Conservation (phyloP, 2,329 filamentous ascomycete species). For the Magnaporthiopsis rhizophila region DNA sequence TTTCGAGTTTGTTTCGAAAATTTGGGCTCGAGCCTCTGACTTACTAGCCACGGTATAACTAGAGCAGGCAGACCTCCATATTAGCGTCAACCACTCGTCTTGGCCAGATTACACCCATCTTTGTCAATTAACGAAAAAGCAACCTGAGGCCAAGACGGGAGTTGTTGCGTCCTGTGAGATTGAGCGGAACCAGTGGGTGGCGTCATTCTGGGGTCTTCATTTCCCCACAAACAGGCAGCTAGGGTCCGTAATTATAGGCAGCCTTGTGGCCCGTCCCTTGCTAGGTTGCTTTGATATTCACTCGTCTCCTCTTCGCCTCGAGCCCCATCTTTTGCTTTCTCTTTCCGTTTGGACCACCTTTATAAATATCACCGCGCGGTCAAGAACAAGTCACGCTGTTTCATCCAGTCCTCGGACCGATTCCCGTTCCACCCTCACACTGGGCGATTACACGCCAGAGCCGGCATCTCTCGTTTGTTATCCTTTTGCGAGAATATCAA, state of each 20-base stretch:
- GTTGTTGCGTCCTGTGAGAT: not conserved
- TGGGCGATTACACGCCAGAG: not conserved
- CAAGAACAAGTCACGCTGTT: not conserved
- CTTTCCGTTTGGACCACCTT: not conserved
- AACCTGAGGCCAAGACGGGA: not conserved
- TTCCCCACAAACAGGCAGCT: not conserved
- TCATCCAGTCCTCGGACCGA: not conserved
- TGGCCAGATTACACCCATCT: too few relatives aligned
- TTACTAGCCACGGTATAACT: too few relatives aligned
- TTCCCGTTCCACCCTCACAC: not conserved
- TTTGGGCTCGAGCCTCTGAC: too few relatives aligned
- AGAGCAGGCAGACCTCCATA: too few relatives aligned
- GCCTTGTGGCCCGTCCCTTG: not conserved
- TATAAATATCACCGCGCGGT: not conserved
- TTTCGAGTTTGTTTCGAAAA: not conserved
- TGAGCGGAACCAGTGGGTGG: not conserved
- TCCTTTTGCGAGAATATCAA: not conserved
- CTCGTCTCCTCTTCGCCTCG: not conserved
- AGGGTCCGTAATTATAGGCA: not conserved
- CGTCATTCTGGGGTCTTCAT: not conserved
- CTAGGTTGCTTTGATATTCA: not conserved
- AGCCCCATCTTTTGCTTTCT: not conserved
- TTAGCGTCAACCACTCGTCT: too few relatives aligned
- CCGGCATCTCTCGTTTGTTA: not conserved
- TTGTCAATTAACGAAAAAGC: not conserved